Evolutionary conservation across 225 moss, liverwort and hornwort species (phyloP), one percentile per base, ranked within the genome.

Genomic region (Climacium dendroides): DNA sequence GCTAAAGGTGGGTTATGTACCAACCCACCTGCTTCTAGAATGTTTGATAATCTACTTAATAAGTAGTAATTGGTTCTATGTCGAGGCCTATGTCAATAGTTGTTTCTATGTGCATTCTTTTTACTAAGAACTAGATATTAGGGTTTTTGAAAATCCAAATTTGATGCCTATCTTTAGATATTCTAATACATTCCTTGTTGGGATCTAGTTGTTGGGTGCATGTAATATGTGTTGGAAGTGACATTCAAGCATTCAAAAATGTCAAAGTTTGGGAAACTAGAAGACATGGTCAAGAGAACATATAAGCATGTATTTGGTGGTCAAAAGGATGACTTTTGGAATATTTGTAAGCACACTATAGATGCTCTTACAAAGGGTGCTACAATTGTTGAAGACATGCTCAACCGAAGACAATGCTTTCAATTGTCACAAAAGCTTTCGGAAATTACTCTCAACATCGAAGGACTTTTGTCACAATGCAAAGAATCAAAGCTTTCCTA

Each of bases 1-100:
- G 10, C 0, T 47, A 0, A 72, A 1, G 5, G 0, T 18, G 18
- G 18, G 18, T 29, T 18, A 11, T 73, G 11, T 29, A 45, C 1
- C 10, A 11, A 72, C 29, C 14, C 6, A 45, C 2, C 5, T 11
- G 6, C 4, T n/a, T 2, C 7, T 8, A 10, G 3, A 5, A 9
- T 17, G 35, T 19, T n/a, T n/a, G n/a, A n/a, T n/a, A n/a, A n/a
- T n/a, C n/a, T n/a, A n/a, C n/a, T n/a, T n/a, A n/a, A 1, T 39
- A 24, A 1, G 4, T 4, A 7, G 0, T 34, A 63, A 34, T 23
- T 2, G 4, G 7, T 13, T 37, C 13, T 67, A 67, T 23, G 39
- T 4, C 9, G 24, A 23, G 7, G 23, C 24, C n/a, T n/a, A n/a
- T n/a, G n/a, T n/a, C n/a, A n/a, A n/a, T n/a, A n/a, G n/a, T n/a